Base-by-base conservation (phyloP, 1,284 basidiomycete species). In the Rhizoctonia solani region DNA sequence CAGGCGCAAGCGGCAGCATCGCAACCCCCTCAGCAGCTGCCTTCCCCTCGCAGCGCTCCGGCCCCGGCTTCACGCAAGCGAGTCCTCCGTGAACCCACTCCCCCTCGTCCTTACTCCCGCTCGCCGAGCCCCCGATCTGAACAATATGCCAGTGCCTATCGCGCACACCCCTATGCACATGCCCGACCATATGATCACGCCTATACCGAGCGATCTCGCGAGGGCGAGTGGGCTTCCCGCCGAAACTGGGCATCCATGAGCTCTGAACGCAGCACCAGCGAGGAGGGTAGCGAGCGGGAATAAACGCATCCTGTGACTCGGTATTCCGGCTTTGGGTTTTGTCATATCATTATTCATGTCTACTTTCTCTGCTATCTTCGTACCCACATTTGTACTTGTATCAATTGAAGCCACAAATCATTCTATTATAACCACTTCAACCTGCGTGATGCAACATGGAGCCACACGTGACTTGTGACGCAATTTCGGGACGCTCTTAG, bases 231-330 rank as follows among this genome's bases (percentile, higher is more conserved):
- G 58, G 58, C 58, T 11, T 47, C 56, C 29, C 56, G 58, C 11
- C 58, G 58, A 8, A 63, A 46, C 58, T 63, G 58, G 58, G 34
- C 58, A 4, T 63, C 58, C 32, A 63, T 63, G 58, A 63, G 58
- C 47, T 63, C 58, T 39, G 58, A 61, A 41, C 27, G 58, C 21
- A 61, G 58, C 47, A 61, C 58, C 8, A 61, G 58, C 42, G 58
- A 61, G 13, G 58, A 61, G 46, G 58, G 58, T 21, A 61, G 58
- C 32, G 58, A 39, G 58, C 58, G 58, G 30, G 58, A 61, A 47
- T 61, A 37, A 61, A n/a, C n/a, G n/a, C 50, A 5, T 47, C 29
- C 46, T 39, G 46, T 61, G 19, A 39, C 39, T 41, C 44, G 34
- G 30, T 32, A 14, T 32, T 59, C 37, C 37, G 11, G 55, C 13